A percentile compares a stretch with the other conserved stretches of the same genome.
Conservation (phyloP, 2,329 filamentous ascomycete species). For the Alternaria sp. region DNA sequence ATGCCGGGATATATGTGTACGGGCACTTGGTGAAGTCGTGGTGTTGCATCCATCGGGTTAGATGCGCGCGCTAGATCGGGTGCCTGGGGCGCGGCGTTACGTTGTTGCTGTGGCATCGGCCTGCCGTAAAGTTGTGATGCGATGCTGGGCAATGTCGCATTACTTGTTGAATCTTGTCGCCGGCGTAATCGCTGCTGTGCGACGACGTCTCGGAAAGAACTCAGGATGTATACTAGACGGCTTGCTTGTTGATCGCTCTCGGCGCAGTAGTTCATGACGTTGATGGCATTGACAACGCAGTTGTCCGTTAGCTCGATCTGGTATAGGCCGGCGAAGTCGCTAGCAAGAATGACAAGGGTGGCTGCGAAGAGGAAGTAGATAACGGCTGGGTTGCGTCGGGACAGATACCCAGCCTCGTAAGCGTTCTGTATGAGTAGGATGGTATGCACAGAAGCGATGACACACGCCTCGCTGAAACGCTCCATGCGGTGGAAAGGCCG, state of each 20-base stretch:
- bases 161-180: slow-evolving; percentile 32
- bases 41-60: slow-evolving; percentile 22
- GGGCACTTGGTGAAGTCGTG: slow-evolving; percentile 42
- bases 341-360: slow-evolving; percentile 48
- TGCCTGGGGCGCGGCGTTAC: slow-evolving; percentile 1
- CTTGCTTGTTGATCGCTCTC: slow-evolving; percentile 51
- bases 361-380: slow-evolving; percentile 53
- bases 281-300: slow-evolving; percentile 47
- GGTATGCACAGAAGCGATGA: slow-evolving; percentile 51
- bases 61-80: slow-evolving; percentile 11
- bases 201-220: slow-evolving; percentile 48
- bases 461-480: slow-evolving; percentile 53
- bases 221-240: slow-evolving; percentile 47
- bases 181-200: slow-evolving; percentile 35
- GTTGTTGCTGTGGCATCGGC: slow-evolving; percentile 18
- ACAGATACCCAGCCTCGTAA: slow-evolving; percentile 50
- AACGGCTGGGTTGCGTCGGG: slow-evolving; percentile 48
- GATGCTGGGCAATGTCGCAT: slow-evolving; percentile 39
- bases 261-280: slow-evolving; percentile 50
- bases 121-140: slow-evolving; percentile 43
- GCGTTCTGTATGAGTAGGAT: slow-evolving; percentile 50
- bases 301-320: slow-evolving; percentile 42
- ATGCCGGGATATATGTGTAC: slow-evolving; percentile 47
- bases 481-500: slow-evolving; percentile 54
- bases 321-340: slow-evolving; percentile 49